These are phyloP conservation scores for Cercis canadensis DNA, from an alignment of 306 rosid species.

Conservation along the genomic window DNA sequence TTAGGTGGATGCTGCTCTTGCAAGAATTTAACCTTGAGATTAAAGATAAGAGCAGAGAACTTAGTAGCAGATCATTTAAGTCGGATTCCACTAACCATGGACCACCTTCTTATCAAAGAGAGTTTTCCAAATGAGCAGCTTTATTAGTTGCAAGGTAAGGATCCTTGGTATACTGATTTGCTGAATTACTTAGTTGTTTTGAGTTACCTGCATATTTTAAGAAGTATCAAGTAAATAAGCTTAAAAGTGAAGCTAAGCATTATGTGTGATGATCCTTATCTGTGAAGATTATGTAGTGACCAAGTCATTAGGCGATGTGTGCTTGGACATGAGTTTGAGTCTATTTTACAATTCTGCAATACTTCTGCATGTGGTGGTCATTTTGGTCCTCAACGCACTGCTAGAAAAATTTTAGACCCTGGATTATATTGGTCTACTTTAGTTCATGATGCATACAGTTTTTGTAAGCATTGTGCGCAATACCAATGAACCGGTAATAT, in stretches of 20 bases:
- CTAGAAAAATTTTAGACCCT: background rate
- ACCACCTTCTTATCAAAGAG: background rate
- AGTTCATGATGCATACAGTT: background rate
- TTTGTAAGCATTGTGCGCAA: background rate
- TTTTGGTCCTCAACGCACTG: background rate
- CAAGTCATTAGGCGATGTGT: background rate
- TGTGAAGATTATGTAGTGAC: background rate
- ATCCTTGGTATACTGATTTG: constrained; percentile 8
- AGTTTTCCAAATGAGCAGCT: constrained; percentile 2
- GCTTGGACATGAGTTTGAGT: background rate
- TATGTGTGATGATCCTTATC: constrained; percentile 2
- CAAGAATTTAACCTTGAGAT: background rate
- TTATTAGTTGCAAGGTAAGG: background rate
- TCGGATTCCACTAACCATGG: background rate
- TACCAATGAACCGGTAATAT: background rate
- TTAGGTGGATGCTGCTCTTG: no score
- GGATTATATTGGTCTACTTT: background rate
- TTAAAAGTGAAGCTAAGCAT: background rate
- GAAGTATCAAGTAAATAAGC: background rate
- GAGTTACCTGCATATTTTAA: background rate
- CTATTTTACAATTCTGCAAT: background rate
- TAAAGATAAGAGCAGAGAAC: background rate
- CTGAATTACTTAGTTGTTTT: background rate
- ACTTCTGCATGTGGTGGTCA: background rate
- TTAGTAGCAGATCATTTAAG: background rate